phyloP scores from a whole-genome alignment of 2,329 filamentous ascomycete species.

The Rhynchosporium graminicola region DNA sequence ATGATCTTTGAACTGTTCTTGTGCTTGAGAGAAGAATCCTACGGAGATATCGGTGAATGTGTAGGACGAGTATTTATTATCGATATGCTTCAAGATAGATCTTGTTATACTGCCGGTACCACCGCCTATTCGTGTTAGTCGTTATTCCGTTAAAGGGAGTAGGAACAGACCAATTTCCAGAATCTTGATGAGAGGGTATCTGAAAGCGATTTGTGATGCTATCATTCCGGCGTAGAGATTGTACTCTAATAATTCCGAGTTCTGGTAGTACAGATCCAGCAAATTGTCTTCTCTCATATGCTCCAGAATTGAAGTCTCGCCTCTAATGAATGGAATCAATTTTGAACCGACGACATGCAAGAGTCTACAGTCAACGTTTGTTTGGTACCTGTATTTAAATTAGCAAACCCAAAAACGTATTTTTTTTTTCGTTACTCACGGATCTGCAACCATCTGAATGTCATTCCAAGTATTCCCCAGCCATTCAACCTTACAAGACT shows the following conservation, averaged over 20 bases:
- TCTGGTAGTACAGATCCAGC: conserved; percentile 29
- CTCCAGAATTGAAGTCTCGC: conserved; percentile 30
- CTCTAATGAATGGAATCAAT: conserved; percentile 27
- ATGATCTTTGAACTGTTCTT: conserved; percentile 31
- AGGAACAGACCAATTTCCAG: conserved; percentile 33
- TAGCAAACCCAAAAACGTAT: neutral
- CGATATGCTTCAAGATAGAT: conserved; percentile 41
- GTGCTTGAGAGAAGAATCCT: conserved; percentile 45
- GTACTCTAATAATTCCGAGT: conserved; percentile 21
- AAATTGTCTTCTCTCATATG: conserved; percentile 29
- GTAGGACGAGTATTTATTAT: conserved; percentile 43
- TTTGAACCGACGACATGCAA: conserved; percentile 29
- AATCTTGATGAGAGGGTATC: conserved; percentile 36
- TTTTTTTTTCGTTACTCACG: neutral
- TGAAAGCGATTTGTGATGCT: conserved; percentile 35
- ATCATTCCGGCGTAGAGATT: conserved; percentile 22
- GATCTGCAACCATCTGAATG: conserved; percentile 12
- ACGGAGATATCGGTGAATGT: conserved; percentile 49
- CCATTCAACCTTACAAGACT: conserved; percentile 28
- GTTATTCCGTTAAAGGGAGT: too few relatives aligned
- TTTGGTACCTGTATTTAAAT: conserved; percentile 9
- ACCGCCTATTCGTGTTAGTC: conserved; percentile 38
- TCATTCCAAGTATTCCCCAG: conserved; percentile 16
- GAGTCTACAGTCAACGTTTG: conserved; percentile 26
- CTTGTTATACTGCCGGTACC: conserved; percentile 48